phyloP scores from a whole-genome alignment of 176 grass and related monocot genomes.

The Oryza rufipogon region DNA sequence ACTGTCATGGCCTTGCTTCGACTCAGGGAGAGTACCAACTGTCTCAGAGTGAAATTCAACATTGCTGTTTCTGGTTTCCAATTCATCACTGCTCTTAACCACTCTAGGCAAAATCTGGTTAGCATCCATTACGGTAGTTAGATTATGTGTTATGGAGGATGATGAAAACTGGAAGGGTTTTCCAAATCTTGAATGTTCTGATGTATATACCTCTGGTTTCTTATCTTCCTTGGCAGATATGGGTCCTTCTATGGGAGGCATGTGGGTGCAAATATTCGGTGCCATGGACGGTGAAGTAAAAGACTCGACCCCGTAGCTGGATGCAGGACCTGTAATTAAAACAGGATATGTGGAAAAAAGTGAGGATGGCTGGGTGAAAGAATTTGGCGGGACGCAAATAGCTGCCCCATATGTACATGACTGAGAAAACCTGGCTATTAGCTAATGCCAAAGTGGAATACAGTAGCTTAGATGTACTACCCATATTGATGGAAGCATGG shows the following conservation, averaged over 20 bases:
- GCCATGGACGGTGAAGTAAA: constrained; percentile 48
- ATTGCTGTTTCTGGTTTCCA: constrained; percentile 32
- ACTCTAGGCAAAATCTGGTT: constrained; percentile 51
- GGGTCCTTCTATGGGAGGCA: constrained; percentile 45
- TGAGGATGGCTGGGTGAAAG: constrained; percentile 1
- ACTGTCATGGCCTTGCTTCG: constrained; percentile 42
- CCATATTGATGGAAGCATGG: not conserved
- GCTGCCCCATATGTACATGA: not conserved
- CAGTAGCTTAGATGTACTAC: not conserved
- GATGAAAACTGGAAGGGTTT: constrained; percentile 32
- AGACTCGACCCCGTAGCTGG: constrained; percentile 48
- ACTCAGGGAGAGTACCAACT: constrained; percentile 40
- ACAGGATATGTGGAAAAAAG: constrained; percentile 17
- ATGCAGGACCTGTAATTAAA: constrained; percentile 42
- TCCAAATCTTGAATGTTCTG: constrained; percentile 14
- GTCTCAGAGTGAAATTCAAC: constrained; percentile 38
- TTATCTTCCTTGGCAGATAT: constrained; percentile 43
- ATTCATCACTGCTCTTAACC: constrained; percentile 43
- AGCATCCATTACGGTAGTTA: constrained; percentile 18
- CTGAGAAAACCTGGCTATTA: not conserved
- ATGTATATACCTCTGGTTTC: constrained; percentile 47
- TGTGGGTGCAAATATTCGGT: constrained; percentile 51
- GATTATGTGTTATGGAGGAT: constrained; percentile 28
- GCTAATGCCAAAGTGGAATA: not conserved
- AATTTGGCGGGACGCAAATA: not conserved